Percentiles rank a stretch among this genome's conserved stretches.
Evolutionary conservation across 768 basidiomycete species (phyloP).

Genomic region (Termitomyces sp.): DNA sequence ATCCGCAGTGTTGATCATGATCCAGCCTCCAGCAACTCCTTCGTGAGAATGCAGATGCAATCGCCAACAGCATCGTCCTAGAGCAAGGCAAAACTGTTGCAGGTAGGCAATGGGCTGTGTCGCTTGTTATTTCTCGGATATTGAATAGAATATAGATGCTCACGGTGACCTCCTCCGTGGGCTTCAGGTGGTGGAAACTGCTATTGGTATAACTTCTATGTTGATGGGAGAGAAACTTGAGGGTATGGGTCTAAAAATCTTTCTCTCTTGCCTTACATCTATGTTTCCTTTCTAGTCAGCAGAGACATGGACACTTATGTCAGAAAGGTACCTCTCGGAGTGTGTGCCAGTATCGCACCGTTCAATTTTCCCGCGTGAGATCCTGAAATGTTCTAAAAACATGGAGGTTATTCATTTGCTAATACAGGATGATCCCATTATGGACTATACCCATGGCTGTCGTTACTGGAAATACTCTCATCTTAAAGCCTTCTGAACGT

Average conservation of each 20-base stretch:
- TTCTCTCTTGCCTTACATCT: neutral
- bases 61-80: conserved; percentile 85
- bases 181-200: conserved; percentile 81
- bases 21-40: conserved; percentile 81
- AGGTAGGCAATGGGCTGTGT: conserved; percentile 36
- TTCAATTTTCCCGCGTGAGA: conserved; percentile 88
- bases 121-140: neutral
- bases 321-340: conserved; percentile 82
- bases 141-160: conserved; percentile 55
- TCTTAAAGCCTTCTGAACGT: conserved; percentile 94
- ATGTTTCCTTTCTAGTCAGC: conserved; percentile 49
- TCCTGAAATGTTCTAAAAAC: neutral
- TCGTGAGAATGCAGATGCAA: conserved; percentile 77
- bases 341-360: conserved; percentile 81
- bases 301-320: conserved; percentile 96
- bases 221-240: conserved; percentile 91
- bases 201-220: conserved; percentile 74
- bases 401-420: conserved; percentile 1
- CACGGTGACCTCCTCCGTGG: conserved; percentile 93
- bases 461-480: conserved; percentile 88
- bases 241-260: conserved; percentile 38
- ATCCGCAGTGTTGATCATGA: neutral
- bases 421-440: conserved; percentile 83
- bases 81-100: conserved; percentile 95
- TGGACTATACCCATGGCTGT: conserved; percentile 93